Percentiles rank a stretch among this genome's conserved stretches.
Conservation (phyloP, 2,329 filamentous ascomycete species). For the Cryphonectria carpinicola region DNA sequence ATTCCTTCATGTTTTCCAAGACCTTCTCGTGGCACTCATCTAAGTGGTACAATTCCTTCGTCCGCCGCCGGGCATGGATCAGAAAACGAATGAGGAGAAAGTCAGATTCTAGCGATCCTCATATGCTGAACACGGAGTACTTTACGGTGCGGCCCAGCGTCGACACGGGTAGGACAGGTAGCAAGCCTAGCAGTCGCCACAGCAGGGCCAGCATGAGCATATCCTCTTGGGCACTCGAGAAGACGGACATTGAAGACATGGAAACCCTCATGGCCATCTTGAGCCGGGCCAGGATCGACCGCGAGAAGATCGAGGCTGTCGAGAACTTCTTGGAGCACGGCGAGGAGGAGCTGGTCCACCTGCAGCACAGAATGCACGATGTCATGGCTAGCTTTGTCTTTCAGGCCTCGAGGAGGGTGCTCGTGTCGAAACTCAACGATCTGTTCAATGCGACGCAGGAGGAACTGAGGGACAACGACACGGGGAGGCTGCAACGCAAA, state of each 20-base stretch:
- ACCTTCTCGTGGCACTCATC: constrained; percentile 85
- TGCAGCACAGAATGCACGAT: constrained; percentile 78
- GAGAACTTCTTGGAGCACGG: constrained; percentile 80
- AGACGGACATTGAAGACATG: constrained; percentile 64
- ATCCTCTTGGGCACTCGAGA: constrained; percentile 45
- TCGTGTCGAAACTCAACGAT: constrained; percentile 72
- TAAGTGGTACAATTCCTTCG: constrained; percentile 93
- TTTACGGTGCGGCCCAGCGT: constrained; percentile 72
- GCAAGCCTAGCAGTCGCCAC: constrained; percentile 40
- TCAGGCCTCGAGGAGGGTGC: constrained; percentile 79
- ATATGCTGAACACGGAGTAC: constrained; percentile 76
- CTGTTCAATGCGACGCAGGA: constrained; percentile 59
- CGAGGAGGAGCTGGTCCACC: constrained; percentile 73
- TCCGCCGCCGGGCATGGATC: constrained; percentile 87
- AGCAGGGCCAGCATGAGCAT: constrained; percentile 37
- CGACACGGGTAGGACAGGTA: constrained; percentile 46
- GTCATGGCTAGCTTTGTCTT: constrained; percentile 90
- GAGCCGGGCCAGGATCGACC: constrained; percentile 73
- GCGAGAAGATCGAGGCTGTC: constrained; percentile 86
- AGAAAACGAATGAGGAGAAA: constrained; percentile 73
- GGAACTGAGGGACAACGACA: constrained; percentile 51
- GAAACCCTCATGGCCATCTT: constrained; percentile 71
- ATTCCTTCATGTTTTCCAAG: constrained; percentile 83
- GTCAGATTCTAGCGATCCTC: constrained; percentile 54
- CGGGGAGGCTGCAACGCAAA: constrained; percentile 42